Conservation (phyloP, 768 basidiomycete genomes). For the Pisolithus tinctorius region DNA sequence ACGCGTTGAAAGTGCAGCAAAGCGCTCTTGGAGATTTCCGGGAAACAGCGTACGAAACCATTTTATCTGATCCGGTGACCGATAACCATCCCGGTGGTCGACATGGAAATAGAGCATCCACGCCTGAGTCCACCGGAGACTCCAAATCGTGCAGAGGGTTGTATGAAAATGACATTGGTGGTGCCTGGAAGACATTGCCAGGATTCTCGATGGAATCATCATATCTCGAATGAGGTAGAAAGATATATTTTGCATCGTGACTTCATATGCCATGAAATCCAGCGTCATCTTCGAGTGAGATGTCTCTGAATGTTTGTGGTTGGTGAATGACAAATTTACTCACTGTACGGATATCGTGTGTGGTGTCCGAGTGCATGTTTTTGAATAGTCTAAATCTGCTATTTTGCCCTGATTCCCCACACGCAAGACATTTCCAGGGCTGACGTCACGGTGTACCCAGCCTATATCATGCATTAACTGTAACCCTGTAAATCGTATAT, state of each 20-base stretch:
- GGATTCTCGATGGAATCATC: background rate
- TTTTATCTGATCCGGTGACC: no score
- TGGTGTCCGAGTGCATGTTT: background rate
- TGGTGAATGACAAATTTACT: background rate
- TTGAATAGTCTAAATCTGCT: slow-evolving; percentile 12
- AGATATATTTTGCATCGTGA: background rate
- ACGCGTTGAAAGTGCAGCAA: no score
- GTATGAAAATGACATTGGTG: background rate
- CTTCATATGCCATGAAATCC: background rate
- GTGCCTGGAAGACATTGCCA: background rate
- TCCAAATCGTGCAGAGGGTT: background rate
- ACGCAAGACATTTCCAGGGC: slow-evolving; percentile 10
- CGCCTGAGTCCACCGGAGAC: background rate
- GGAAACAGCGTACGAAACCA: no score
- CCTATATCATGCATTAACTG: slow-evolving; percentile 2
- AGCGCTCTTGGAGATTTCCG: no score
- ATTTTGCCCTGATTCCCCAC: slow-evolving; percentile 1
- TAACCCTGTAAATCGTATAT: slow-evolving; percentile 1
- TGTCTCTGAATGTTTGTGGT: background rate
- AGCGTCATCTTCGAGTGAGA: background rate
- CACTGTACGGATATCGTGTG: background rate
- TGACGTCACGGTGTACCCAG: slow-evolving; percentile 15
- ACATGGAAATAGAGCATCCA: background rate
- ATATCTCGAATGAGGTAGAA: background rate
- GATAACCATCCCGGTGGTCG: background rate